Base-by-base conservation (phyloP, 805 yeast species). In the Candida railenensis region DNA sequence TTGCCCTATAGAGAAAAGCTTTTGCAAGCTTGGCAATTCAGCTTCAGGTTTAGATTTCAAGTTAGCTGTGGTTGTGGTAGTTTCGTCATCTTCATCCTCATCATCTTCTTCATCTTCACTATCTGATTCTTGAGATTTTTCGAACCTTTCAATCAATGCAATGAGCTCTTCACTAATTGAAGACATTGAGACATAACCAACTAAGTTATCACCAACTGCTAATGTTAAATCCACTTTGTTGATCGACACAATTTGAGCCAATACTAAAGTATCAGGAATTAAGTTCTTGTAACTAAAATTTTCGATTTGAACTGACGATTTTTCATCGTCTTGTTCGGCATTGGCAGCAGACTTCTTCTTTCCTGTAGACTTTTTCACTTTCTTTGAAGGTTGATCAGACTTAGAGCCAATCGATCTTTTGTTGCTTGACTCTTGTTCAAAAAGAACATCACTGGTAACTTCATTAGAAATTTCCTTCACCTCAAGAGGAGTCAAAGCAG, bases 401-500 rank as follows among this genome's bases (percentile, higher is more conserved):
- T 58, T 59, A 34, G 67, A 33, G n/a, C 62, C 48, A 16, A 48
- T 52, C n/a, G 62, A 42, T 48, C 73, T 60, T 43, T 67, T 65
- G 22, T 57, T 46, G 32, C 53, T 48, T n/a, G 41, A 21, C 22
- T 41, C 60, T 63, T 74, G 67, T 70, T 81, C 92, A 51, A 88
- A 87, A 42, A 91, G 71, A 36, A 88, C 94, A 68, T 94, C 99
- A 52, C 80, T 81, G 19, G 91, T 83, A 42, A 92, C 99, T 66
- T 92, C 96, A 62, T 89, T 90, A 36, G 96, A 85, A 43, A 92
- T 92, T 61, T 89, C 94, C 63, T 89, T 90, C 54, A 89, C 82
- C 67, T 94, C 99, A 53, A 94, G 71, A 4, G 98, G 90, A 3
- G 96, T 81, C 59, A 94, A 77, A 21, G 82, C 88, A 22, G 92